Base-by-base conservation (phyloP, 1,284 basidiomycete species). In the Wallemia ichthyophaga region DNA sequence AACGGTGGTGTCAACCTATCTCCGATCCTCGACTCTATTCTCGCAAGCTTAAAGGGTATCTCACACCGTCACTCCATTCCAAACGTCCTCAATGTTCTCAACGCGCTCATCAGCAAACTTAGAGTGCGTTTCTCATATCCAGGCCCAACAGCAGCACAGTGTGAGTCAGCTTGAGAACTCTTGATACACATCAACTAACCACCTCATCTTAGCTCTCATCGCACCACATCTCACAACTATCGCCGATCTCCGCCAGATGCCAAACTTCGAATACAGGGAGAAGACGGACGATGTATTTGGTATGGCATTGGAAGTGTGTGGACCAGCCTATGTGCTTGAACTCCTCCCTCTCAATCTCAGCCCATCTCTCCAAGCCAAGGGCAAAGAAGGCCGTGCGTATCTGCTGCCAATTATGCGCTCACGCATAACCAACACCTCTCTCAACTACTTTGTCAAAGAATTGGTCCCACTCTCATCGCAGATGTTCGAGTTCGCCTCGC, bases 391-490 rank as follows among this genome's bases (percentile, higher is more conserved):
- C 21, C 81, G 86, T 56, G 94, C 92, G 1, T 95, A 86, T 74
- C 75, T 99, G 25, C 76, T 99, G 3, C 92, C 94, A 1, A 74
- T 96, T 59, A 80, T 99, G 60, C 73, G 82, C n/a, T 77, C 83
- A 27, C 78, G 71, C 48, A 74, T 74, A 75, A 66, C 89, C 80
- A 76, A 83, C 80, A 65, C 91, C 77, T 61, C 82, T 73, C 74
- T 98, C 53, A 71, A 71, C 0, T 91, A 92, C 71, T 99, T 98
- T 67, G 75, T 87, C 19, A 75, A 77, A 1, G 85, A 85, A 69
- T 92, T 98, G 64, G 83, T 98, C 7, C 89, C 94, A 17, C 72
- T 98, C 32, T 94, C 87, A 37, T 91, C 95, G 69, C 77, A 81
- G 37, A 81, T 98, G 76, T 98, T 96, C 67, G 79, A 86, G 65